Base-by-base conservation (phyloP, 2,329 filamentous ascomycete species). In the Scleromitrula shiraiana region DNA sequence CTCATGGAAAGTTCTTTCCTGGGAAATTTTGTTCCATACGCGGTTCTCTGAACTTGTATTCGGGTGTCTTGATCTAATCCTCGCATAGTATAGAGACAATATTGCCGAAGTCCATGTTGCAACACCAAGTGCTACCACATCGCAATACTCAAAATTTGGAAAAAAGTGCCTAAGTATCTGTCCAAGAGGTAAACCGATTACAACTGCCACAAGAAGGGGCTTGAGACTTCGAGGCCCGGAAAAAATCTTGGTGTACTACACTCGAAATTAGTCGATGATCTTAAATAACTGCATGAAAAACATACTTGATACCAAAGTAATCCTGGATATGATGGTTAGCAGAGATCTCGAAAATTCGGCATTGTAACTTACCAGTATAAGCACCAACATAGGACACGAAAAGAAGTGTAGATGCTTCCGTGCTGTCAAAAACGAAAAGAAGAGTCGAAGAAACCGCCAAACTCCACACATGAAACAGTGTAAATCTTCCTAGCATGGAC, bases 101-200 rank as follows among this genome's bases (percentile, higher is more conserved):
- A 77, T 56, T 9, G 72, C 74, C 12, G 71, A 68, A 12, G 66
- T 73, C 75, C 75, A 77, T 7, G 74, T 77, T 4, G 69, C 66
- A 4, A 65, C 58, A 5, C 63, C 73, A 7, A 78, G 65, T 2
- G 70, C 68, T 50, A 76, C 70, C 12, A 75, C 69, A 37, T 68
- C 66, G 27, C 67, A 65, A 53, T 70, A 78, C 2, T 59, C 42
- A 49, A 71, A 76, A 0, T 59, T 23, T 2, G 68, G 67, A 5
- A 65, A 41, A n/a, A 62, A 55, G 30, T 63, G 49, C 17, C 67
- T 68, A 5, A 78, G 59, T 3, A 69, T 60, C 29, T 71, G 66
- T 12, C 75, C 75, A 5, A 72, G 49, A 1, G 69, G 59, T 7
- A 78, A 60, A 6, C 74, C 75, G 14, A 75, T 44, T 15, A 67